A percentile compares a stretch with the other conserved stretches of the same genome.
phyloP scores from a whole-genome alignment of 2,329 filamentous ascomycete genomes.

The Fusarium begoniae region DNA sequence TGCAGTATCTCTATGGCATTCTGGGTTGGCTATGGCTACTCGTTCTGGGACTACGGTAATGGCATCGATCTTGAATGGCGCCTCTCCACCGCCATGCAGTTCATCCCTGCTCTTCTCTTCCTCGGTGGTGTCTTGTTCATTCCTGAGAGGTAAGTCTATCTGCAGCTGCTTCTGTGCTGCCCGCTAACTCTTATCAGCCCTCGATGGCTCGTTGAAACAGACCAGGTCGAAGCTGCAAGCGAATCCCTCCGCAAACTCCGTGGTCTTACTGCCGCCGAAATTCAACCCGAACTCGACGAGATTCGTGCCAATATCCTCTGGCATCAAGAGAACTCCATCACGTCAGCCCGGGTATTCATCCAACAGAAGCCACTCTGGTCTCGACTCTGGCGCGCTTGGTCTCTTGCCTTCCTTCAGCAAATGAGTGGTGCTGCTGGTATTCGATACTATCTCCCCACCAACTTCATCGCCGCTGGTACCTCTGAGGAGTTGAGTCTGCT shows the following conservation, averaged over 20 bases:
- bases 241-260: neutral
- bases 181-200: neutral
- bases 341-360: constrained; percentile 5
- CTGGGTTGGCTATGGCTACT: constrained; percentile 21
- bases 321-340: constrained; percentile 17
- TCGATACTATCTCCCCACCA: constrained; percentile 13
- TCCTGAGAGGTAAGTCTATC: constrained; percentile 1
- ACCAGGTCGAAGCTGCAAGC: constrained; percentile 12
- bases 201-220: constrained; percentile 17
- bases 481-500: constrained; percentile 7
- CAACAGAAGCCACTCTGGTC: constrained; percentile 20
- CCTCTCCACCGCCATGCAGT: constrained; percentile 13
- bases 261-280: neutral
- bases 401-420: constrained; percentile 4
- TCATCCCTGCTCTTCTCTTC: constrained; percentile 8
- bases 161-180: rapidly evolving
- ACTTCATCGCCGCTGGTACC: constrained; percentile 12
- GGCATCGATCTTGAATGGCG: constrained; percentile 13
- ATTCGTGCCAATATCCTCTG: constrained; percentile 19
- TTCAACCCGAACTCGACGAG: constrained; percentile 17
- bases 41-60: constrained; percentile 12
- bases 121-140: constrained; percentile 4
- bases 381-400: constrained; percentile 13
- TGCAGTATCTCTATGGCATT: constrained; percentile 11
- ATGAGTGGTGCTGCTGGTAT: constrained; percentile 20